Conservation (phyloP, 768 basidiomycete genomes). For the Tulasnella sp. region DNA sequence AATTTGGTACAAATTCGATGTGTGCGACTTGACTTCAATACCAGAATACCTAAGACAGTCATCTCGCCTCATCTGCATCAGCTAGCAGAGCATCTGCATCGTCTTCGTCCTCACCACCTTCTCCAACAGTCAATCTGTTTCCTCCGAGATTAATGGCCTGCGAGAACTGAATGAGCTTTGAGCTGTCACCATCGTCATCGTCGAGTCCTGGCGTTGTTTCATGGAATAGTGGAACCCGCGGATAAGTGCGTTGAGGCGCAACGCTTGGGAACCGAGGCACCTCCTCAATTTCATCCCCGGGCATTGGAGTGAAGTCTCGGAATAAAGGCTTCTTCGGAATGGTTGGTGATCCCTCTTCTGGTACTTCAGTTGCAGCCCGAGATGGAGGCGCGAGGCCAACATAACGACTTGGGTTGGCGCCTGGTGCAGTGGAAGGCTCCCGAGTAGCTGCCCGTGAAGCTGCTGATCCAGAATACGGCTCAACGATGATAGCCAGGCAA, state of each 20-base stretch:
- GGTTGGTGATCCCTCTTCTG: slow-evolving; percentile 30
- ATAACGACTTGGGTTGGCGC: slow-evolving; percentile 39
- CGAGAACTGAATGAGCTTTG: slow-evolving; percentile 70
- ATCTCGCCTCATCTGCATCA: slow-evolving; percentile 69
- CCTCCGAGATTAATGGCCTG: slow-evolving; percentile 63
- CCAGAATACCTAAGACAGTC: neutral
- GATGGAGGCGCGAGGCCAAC: slow-evolving; percentile 40
- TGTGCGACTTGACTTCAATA: neutral
- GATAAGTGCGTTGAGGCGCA: slow-evolving; percentile 35
- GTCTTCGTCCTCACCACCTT: slow-evolving; percentile 73
- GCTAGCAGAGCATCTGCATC: slow-evolving; percentile 44
- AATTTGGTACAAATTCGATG: neutral
- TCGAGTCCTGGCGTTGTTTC: slow-evolving; percentile 36
- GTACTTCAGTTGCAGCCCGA: slow-evolving; percentile 34
- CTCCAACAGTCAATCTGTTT: slow-evolving; percentile 58
- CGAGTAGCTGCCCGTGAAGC: slow-evolving; percentile 35
- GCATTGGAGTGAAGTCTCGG: slow-evolving; percentile 48
- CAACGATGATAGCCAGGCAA: slow-evolving; percentile 77
- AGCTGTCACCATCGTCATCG: slow-evolving; percentile 39
- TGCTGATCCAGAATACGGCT: slow-evolving; percentile 58
- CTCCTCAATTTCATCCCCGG: slow-evolving; percentile 34
- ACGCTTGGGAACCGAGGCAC: slow-evolving; percentile 26
- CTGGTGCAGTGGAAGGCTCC: slow-evolving; percentile 36
- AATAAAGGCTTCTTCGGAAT: slow-evolving; percentile 60
- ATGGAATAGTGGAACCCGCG: slow-evolving; percentile 47